Evolutionary conservation across 805 yeast species (phyloP).

Genomic region (Ogataea salicorniae): DNA sequence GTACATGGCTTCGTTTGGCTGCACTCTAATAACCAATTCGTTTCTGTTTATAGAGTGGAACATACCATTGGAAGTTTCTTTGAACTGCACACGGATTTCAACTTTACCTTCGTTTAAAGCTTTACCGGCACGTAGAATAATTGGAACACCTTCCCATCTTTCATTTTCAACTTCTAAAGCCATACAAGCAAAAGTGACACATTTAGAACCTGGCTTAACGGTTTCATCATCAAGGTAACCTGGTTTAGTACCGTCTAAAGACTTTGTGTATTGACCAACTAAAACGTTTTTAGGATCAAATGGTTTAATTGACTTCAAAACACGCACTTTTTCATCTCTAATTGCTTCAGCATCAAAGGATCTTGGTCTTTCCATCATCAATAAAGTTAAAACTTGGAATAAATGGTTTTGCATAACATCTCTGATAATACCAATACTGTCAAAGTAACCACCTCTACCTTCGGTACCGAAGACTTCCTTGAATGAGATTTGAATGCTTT

Average conservation of each 20-base stretch:
- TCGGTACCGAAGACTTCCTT: slow-evolving; percentile 99
- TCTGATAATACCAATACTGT: slow-evolving; percentile 88
- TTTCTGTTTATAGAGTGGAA: slow-evolving; percentile 79
- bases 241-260: slow-evolving; percentile 86
- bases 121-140: slow-evolving; percentile 94
- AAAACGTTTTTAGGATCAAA: slow-evolving; percentile 63
- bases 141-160: slow-evolving; percentile 98
- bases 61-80: slow-evolving; percentile 77
- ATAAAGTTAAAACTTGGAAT: slow-evolving; percentile 82
- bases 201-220: slow-evolving; percentile 73
- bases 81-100: slow-evolving; percentile 90
- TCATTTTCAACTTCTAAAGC: slow-evolving; percentile 78
- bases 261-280: slow-evolving; percentile 81
- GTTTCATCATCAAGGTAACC: slow-evolving; percentile 90
- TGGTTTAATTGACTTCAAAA: slow-evolving; percentile 73
- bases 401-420: slow-evolving; percentile 98
- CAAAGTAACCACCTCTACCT: slow-evolving; percentile 98
- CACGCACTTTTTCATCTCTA: slow-evolving; percentile 94
- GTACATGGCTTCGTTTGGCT: slow-evolving; percentile 92
- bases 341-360: slow-evolving; percentile 89
- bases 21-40: slow-evolving; percentile 90
- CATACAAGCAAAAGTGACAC: slow-evolving; percentile 90
- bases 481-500: slow-evolving; percentile 81
- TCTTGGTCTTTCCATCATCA: slow-evolving; percentile 94
- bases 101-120: slow-evolving; percentile 94